Evolutionary conservation across 2,329 filamentous ascomycete species (phyloP).

Genomic region (Trichoderma citrinoviride): DNA sequence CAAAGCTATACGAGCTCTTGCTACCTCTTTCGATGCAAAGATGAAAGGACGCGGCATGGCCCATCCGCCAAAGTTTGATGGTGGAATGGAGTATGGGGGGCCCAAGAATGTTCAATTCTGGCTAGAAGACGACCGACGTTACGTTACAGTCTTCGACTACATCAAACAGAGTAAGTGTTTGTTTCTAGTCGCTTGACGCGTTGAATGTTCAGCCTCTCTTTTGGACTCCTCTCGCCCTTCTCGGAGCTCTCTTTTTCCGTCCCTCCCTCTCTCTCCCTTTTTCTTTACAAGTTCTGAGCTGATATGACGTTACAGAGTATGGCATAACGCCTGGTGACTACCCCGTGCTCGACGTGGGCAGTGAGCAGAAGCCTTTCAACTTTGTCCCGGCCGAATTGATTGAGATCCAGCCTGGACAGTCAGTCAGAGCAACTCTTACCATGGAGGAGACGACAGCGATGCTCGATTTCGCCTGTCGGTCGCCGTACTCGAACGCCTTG

Average conservation of each 20-base stretch:
- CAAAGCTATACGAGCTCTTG: conserved; percentile 34
- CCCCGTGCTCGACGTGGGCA: conserved; percentile 68
- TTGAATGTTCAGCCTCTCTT: too few species aligned
- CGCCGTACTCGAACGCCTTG: conserved; percentile 62
- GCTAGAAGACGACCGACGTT: conserved; percentile 31
- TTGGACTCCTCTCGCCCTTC: too few species aligned
- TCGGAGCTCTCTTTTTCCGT: not conserved
- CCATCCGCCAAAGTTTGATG: conserved; percentile 27
- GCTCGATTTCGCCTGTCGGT: conserved; percentile 69
- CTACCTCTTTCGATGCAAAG: conserved; percentile 27
- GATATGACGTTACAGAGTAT: conserved; percentile 35
- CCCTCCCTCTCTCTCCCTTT: not conserved
- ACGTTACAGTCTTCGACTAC: conserved; percentile 44
- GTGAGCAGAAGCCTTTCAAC: conserved; percentile 47
- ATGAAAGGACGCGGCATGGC: conserved; percentile 14
- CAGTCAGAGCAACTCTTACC: conserved; percentile 57
- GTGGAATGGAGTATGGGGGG: conserved; percentile 32
- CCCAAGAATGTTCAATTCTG: conserved; percentile 36
- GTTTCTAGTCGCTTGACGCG: not conserved
- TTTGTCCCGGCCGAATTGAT: conserved; percentile 69
- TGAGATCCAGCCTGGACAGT: conserved; percentile 62
- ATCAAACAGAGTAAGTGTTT: conserved; percentile 42
- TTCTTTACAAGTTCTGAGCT: not conserved
- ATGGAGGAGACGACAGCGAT: conserved; percentile 63
- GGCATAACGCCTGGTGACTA: conserved; percentile 36